Evolutionary conservation across 768 basidiomycete species (phyloP).

Genomic region (Mycena rebaudengoi): DNA sequence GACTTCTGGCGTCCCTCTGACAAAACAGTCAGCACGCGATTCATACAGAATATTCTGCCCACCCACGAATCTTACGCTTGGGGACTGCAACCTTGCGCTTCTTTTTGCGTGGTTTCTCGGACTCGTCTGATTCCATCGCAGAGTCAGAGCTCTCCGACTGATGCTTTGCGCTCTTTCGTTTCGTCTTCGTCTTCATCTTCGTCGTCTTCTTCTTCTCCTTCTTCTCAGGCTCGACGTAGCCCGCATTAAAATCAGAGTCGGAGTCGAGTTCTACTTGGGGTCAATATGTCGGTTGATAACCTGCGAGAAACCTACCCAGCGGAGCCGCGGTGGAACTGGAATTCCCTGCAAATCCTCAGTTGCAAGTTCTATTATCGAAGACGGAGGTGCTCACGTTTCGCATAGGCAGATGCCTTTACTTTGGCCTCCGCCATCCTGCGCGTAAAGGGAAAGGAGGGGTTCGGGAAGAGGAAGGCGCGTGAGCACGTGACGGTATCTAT

Average conservation of each 20-base stretch:
- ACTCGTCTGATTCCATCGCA: background rate
- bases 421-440: background rate
- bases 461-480: background rate
- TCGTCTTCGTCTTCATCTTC: slow-evolving; percentile 30
- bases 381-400: slow-evolving; percentile 34
- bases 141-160: slow-evolving; percentile 25
- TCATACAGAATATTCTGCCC: background rate
- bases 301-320: slow-evolving; percentile 37
- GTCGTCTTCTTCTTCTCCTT: background rate
- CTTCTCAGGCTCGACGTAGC: slow-evolving; percentile 43
- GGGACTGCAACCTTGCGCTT: background rate
- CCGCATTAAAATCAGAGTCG: slow-evolving; percentile 59
- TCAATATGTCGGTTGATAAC: background rate
- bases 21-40: background rate
- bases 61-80: background rate
- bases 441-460: background rate
- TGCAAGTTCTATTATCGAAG: background rate
- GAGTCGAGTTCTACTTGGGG: slow-evolving; percentile 50
- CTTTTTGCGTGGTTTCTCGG: slow-evolving; percentile 9
- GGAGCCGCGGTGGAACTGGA: slow-evolving; percentile 39
- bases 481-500: background rate
- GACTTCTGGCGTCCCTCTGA: background rate
- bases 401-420: slow-evolving; percentile 31
- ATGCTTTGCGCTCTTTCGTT: slow-evolving; percentile 37
- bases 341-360: slow-evolving; percentile 39